Conservation (phyloP, 2,329 filamentous ascomycete species). For the Cladosporium sp. region DNA sequence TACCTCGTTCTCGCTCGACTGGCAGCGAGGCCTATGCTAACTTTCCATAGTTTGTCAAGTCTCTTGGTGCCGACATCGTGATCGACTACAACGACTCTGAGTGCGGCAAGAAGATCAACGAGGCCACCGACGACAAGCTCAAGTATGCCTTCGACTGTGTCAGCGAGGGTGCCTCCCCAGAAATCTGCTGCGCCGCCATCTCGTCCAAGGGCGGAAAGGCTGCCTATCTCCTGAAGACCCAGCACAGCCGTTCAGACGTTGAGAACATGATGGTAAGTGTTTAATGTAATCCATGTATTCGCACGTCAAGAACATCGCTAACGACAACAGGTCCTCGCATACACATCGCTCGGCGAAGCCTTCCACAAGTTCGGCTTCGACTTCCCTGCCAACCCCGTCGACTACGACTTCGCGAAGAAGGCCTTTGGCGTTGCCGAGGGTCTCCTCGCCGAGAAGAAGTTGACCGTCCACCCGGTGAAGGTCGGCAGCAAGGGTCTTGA, state of each 20-base stretch:
- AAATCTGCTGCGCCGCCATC: constrained; percentile 41
- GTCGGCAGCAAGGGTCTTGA: constrained; percentile 41
- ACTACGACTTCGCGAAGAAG: constrained; percentile 39
- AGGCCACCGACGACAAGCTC: constrained; percentile 42
- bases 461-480: constrained; percentile 41
- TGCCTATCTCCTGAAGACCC: constrained; percentile 38
- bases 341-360: constrained; percentile 40
- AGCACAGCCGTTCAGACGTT: constrained; percentile 40
- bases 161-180: constrained; percentile 33
- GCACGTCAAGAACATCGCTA: background rate
- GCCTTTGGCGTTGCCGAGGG: constrained; percentile 38
- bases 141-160: constrained; percentile 50
- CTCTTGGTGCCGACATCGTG: constrained; percentile 44
- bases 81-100: constrained; percentile 50
- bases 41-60: constrained; percentile 37
- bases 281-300: background rate
- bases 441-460: constrained; percentile 22
- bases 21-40: background rate
- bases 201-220: constrained; percentile 26
- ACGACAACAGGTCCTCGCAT: constrained; percentile 33
- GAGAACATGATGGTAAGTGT: constrained; percentile 34
- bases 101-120: constrained; percentile 44
- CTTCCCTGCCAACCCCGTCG: constrained; percentile 31
- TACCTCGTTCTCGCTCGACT: background rate
- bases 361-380: constrained; percentile 30